Conservation (phyloP, 2,329 filamentous ascomycete species). For the Raffaelea arxii region DNA sequence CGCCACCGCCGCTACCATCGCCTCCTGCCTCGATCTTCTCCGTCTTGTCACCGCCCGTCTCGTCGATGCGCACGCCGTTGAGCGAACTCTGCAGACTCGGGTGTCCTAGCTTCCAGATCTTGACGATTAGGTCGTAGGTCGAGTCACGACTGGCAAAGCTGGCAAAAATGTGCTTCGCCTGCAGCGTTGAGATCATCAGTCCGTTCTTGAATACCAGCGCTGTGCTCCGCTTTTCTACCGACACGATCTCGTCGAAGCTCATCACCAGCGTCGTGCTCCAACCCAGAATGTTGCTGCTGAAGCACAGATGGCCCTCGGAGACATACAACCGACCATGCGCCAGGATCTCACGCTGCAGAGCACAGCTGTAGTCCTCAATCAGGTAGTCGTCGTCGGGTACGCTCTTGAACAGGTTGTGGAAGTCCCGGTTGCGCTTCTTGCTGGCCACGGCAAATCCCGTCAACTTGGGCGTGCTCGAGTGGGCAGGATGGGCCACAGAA, state of each 20-base stretch:
- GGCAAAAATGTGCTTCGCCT: slow-evolving; percentile 91
- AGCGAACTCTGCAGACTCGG: slow-evolving; percentile 83
- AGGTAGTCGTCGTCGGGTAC: slow-evolving; percentile 97
- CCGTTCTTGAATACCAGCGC: slow-evolving; percentile 95
- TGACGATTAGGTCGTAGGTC: slow-evolving; percentile 93
- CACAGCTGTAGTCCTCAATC: slow-evolving; percentile 97
- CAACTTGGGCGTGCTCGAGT: slow-evolving; percentile 58
- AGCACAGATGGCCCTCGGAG: slow-evolving; percentile 94
- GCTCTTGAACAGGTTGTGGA: slow-evolving; percentile 87
- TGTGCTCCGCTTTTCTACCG: slow-evolving; percentile 93
- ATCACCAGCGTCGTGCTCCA: slow-evolving; percentile 98
- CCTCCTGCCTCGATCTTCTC: slow-evolving; percentile 65
- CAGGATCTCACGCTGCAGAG: slow-evolving; percentile 88
- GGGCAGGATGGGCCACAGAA: slow-evolving; percentile 56
- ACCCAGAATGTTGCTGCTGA: slow-evolving; percentile 96
- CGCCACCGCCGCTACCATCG: too few relatives aligned
- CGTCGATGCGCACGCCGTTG: slow-evolving; percentile 76
- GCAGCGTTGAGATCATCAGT: slow-evolving; percentile 89
- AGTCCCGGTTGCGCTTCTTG: slow-evolving; percentile 92
- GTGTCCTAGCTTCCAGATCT: slow-evolving; percentile 97
- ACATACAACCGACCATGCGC: slow-evolving; percentile 91
- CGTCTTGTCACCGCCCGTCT: slow-evolving; percentile 80
- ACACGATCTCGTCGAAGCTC: slow-evolving; percentile 95
- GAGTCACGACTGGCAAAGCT: slow-evolving; percentile 91
- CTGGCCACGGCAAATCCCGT: slow-evolving; percentile 95